These are phyloP conservation scores for Amaranthus tricolor DNA, from an alignment of 179 eudicot species.

Conservation along the genomic window DNA sequence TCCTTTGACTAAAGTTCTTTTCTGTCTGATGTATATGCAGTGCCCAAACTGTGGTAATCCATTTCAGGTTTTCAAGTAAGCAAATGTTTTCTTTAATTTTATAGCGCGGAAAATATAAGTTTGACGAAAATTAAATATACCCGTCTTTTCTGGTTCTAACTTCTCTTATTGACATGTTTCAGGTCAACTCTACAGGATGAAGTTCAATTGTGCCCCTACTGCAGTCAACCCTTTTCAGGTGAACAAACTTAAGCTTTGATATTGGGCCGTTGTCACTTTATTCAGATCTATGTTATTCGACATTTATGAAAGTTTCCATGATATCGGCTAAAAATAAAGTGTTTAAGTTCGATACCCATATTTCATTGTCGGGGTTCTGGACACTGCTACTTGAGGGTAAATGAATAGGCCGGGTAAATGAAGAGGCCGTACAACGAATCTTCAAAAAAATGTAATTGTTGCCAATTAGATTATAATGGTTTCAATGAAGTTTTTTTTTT, in stretches of 20 bases:
- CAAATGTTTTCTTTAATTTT: constrained; percentile 1
- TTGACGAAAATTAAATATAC: background rate
- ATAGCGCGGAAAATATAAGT: background rate
- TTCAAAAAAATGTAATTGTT: no score
- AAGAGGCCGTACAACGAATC: no score
- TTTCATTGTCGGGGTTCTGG: no score
- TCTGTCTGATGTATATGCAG: constrained; percentile 45
- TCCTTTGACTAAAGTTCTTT: constrained; percentile 25
- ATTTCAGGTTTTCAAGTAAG: constrained; percentile 87
- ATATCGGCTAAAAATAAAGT: no score
- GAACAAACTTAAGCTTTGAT: background rate
- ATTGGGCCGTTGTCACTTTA: background rate
- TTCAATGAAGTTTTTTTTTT: background rate
- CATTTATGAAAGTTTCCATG: no score
- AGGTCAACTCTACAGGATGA: constrained; percentile 78
- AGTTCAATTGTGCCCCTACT: constrained; percentile 74
- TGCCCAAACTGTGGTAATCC: constrained; percentile 91
- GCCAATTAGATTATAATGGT: background rate
- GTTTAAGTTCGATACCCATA: no score
- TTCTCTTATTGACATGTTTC: constrained; percentile 27
- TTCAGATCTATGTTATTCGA: background rate
- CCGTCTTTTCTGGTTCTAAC: constrained; percentile 2
- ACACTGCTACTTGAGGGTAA: no score
- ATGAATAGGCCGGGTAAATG: no score
- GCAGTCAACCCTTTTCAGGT: constrained; percentile 95